These are phyloP conservation scores for Akebia trifoliata DNA, from an alignment of 164 flowering plant species.

Conservation along the genomic window DNA sequence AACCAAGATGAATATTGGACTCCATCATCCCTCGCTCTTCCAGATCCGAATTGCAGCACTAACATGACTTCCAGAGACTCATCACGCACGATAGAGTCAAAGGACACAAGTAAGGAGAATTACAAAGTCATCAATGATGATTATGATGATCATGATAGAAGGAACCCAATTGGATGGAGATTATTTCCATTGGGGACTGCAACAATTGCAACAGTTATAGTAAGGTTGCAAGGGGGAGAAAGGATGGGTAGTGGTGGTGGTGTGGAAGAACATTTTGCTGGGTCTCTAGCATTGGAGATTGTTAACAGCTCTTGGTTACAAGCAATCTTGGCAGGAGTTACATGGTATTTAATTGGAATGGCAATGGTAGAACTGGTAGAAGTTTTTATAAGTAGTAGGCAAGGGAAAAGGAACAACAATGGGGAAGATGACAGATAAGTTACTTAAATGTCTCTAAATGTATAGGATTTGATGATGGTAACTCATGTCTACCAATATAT, in stretches of 20 bases:
- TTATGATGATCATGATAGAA: background rate
- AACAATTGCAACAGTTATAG: conserved; percentile 32
- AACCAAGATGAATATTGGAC: conserved; percentile 59
- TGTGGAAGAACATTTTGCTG: conserved; percentile 56
- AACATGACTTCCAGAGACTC: conserved; percentile 4
- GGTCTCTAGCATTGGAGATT: conserved; percentile 47
- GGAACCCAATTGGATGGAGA: conserved; percentile 23
- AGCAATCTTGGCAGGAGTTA: conserved; percentile 48
- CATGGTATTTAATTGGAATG: conserved; percentile 69
- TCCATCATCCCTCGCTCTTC: conserved; percentile 39
- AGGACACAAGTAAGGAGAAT: background rate
- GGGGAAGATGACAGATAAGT: background rate
- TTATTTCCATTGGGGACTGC: conserved; percentile 40
- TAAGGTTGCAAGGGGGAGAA: conserved; percentile 29
- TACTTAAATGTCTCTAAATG: no score
- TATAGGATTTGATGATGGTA: no score
- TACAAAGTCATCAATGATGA: background rate
- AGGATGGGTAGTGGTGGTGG: conserved; percentile 35
- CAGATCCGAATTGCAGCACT: conserved; percentile 6
- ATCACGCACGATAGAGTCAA: background rate
- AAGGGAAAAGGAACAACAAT: background rate
- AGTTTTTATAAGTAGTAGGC: conserved; percentile 10
- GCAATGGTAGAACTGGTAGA: conserved; percentile 36
- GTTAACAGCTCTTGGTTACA: conserved; percentile 75
- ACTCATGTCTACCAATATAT: no score